Base-by-base conservation (phyloP, 768 basidiomycete genomes). In the Rhodotorula babjevae region DNA sequence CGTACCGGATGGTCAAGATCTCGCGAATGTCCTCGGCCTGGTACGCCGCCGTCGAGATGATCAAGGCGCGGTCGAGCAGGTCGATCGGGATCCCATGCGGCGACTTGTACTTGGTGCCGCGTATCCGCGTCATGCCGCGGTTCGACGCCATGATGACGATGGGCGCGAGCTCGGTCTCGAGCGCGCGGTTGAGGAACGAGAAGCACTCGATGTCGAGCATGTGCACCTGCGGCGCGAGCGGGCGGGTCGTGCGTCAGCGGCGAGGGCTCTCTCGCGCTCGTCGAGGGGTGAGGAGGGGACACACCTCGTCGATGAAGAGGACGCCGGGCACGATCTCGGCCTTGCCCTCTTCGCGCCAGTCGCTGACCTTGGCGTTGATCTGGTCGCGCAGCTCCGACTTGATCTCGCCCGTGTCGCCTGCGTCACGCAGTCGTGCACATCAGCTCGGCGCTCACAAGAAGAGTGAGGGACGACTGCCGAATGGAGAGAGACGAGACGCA, bases 201-300 rank as follows among this genome's bases (percentile, higher is more conserved):
- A 98, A 98, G 80, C 95, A 97, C 81, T 98, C 95, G 73, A 99
- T 97, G 81, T 99, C 95, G 76, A 99, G 88, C 95, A 99, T 99
- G 84, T 98, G 95, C 21, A 97, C 95, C 83, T 79, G 74, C 0
- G 14, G 14, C 18, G 42, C n/a, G 19, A 1, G 58, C 18, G 23
- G 25, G 25, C 9, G 27, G 44, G 5, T 27, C 21, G 18, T 36
- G 12, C 27, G 57, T 21, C n/a, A 46, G 27, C 3, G 19, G 49
- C 2, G 19, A 50, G 11, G n/a, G n/a, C n/a, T n/a, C 36, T 36
- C 36, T 36, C 5, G 4, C 36, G 36, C 36, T 36, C 36, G 36
- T n/a, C 23, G 23, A 25, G 50, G 47, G 21, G 50, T 7, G 50
- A 11, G 50, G 21, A 21, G 3, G 3, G 7, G 15, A 49, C 74